Conservation (phyloP, 2,329 filamentous ascomycete genomes). For the Botrytis cinerea region DNA sequence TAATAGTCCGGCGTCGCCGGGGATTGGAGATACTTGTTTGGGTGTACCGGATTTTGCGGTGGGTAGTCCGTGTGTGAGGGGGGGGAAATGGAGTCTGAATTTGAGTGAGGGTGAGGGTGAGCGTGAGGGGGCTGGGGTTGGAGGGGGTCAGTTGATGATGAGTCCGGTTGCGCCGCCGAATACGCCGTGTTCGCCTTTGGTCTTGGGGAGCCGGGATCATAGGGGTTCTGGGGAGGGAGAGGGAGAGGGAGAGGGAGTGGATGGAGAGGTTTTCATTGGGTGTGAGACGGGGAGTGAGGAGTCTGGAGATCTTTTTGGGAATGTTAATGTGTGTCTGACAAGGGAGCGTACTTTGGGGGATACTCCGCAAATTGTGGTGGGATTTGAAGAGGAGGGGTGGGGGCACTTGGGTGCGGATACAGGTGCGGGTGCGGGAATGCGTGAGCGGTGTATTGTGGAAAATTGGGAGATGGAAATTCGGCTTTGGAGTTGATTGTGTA, state of each 20-base stretch:
- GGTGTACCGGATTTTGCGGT: background rate
- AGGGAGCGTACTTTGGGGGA: background rate
- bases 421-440: background rate
- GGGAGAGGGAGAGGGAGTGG: background rate
- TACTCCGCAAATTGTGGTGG: background rate
- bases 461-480: background rate
- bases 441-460: background rate
- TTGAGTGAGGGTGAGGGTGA: background rate
- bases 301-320: background rate
- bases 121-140: background rate
- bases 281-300: background rate
- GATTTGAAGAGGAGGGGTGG: background rate
- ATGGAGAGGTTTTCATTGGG: background rate
- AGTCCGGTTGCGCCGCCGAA: background rate
- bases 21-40: background rate
- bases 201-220: background rate
- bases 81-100: background rate
- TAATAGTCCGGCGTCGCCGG: background rate
- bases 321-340: background rate
- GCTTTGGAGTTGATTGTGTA: background rate
- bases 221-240: background rate
- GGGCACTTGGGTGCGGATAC: background rate
- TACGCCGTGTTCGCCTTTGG: background rate
- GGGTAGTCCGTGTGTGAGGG: background rate
- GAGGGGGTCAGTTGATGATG: background rate